phyloP scores from a whole-genome alignment of 2,329 filamentous ascomycete genomes.

The Botrytis squamosa region DNA sequence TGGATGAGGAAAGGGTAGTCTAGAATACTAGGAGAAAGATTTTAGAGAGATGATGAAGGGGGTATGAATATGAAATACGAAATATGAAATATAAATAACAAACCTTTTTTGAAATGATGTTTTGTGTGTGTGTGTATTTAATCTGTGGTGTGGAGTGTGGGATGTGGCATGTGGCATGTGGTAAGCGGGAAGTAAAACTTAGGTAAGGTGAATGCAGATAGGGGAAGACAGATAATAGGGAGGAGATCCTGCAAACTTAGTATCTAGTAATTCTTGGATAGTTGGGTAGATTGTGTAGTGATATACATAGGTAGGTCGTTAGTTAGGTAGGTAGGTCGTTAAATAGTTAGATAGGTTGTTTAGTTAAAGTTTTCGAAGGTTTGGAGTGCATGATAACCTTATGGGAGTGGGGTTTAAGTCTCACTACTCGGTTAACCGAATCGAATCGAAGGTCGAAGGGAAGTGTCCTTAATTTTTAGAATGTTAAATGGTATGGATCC shows the following conservation, averaged over 20 bases:
- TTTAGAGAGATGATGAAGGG: too few relatives aligned
- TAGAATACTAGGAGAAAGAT: background rate
- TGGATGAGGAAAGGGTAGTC: background rate
- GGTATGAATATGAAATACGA: background rate
- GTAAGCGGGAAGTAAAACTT: background rate
- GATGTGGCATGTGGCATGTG: background rate
- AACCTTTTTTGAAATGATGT: background rate
- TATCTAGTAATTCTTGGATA: background rate
- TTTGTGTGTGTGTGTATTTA: background rate
- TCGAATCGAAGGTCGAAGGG: background rate
- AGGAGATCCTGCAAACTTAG: background rate
- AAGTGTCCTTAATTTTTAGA: background rate
- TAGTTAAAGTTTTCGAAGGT: background rate
- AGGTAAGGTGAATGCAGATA: background rate
- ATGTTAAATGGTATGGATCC: background rate
- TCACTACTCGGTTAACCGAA: background rate
- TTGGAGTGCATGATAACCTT: background rate
- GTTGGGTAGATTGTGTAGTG: background rate
- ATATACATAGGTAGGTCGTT: background rate
- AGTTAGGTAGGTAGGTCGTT: background rate
- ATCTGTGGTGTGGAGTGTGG: background rate
- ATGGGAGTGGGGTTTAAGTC: background rate
- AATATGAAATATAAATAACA: conserved; percentile 8
- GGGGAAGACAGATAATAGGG: background rate
- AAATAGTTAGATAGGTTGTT: background rate